Percentiles rank a stretch among this genome's conserved stretches.
Evolutionary conservation across 2,329 filamentous ascomycete genomes (phyloP).

Genomic region (Anisogramma anomala): DNA sequence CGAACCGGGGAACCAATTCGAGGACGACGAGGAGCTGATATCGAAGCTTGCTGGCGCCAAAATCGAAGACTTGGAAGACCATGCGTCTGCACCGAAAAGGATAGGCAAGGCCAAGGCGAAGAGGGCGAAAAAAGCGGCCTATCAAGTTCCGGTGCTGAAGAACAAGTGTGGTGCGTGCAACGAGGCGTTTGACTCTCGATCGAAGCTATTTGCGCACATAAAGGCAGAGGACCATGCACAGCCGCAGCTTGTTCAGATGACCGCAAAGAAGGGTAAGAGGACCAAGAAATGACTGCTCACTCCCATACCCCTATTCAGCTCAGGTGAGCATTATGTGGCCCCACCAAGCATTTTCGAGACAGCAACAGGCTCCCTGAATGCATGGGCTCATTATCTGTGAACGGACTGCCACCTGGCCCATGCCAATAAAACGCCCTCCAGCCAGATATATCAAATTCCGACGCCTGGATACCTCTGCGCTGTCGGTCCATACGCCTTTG

Average conservation of each 20-base stretch:
- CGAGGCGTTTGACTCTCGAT: constrained; percentile 46
- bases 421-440: not conserved
- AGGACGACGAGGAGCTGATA: not conserved
- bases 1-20: not conserved
- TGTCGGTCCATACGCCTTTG: not conserved
- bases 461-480: not conserved
- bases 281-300: constrained; percentile 23
- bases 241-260: constrained; percentile 20
- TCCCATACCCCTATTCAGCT: not conserved
- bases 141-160: constrained; percentile 21
- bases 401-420: not conserved
- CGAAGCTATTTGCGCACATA: constrained; percentile 63
- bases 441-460: not conserved
- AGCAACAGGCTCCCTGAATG: too few species aligned
- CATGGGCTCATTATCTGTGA: too few species aligned
- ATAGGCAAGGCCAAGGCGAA: constrained; percentile 41
- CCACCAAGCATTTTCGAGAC: too few species aligned
- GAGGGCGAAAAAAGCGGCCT: constrained; percentile 33
- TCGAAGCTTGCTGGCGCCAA: not conserved
- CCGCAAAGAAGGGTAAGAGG: constrained; percentile 25
- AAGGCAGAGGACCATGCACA: constrained; percentile 52
- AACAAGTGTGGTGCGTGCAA: constrained; percentile 35
- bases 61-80: constrained; percentile 11
- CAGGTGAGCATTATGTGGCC: too few species aligned
- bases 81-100: constrained; percentile 26